phyloP scores from a whole-genome alignment of 2,329 filamentous ascomycete genomes.

The Ilyonectria destructans region DNA sequence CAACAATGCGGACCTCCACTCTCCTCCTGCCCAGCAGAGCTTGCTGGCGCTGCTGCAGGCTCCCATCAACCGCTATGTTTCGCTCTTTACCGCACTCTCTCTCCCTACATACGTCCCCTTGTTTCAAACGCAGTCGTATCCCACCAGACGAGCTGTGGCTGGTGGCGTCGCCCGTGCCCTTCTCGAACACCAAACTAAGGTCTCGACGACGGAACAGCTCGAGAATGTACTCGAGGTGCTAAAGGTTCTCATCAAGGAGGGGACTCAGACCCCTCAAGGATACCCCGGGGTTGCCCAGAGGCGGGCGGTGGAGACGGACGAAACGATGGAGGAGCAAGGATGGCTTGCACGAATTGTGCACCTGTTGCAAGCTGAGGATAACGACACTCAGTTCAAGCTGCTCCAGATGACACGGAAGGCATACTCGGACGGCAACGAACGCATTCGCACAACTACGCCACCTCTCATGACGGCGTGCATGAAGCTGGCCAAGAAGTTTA shows the following conservation, averaged over 20 bases:
- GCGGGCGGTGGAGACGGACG: slow-evolving; percentile 88
- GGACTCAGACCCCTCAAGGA: slow-evolving; percentile 85
- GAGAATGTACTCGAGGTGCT: slow-evolving; percentile 92
- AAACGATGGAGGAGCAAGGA: slow-evolving; percentile 98
- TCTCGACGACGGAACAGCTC: slow-evolving; percentile 84
- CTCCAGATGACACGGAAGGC: slow-evolving; percentile 90
- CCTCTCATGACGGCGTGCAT: slow-evolving; percentile 91
- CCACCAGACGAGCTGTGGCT: slow-evolving; percentile 90
- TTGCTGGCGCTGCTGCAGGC: slow-evolving; percentile 92
- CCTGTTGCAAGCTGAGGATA: slow-evolving; percentile 85
- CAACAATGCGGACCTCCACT: slow-evolving; percentile 96
- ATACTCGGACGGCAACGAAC: slow-evolving; percentile 92
- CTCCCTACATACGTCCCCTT: slow-evolving; percentile 94
- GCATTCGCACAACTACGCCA: slow-evolving; percentile 95
- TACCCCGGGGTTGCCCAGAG: slow-evolving; percentile 88
- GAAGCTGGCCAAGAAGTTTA: slow-evolving; percentile 91
- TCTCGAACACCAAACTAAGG: slow-evolving; percentile 85
- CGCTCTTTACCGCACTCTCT: slow-evolving; percentile 95
- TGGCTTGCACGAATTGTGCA: slow-evolving; percentile 96
- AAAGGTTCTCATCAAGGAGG: slow-evolving; percentile 94
- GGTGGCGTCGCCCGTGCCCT: slow-evolving; percentile 88
- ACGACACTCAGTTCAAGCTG: slow-evolving; percentile 95
- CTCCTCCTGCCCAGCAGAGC: slow-evolving; percentile 87
- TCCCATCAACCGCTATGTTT: slow-evolving; percentile 90
- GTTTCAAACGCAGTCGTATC: slow-evolving; percentile 92